Conservation (phyloP, 768 basidiomycete species). For the Lentinula sp. region DNA sequence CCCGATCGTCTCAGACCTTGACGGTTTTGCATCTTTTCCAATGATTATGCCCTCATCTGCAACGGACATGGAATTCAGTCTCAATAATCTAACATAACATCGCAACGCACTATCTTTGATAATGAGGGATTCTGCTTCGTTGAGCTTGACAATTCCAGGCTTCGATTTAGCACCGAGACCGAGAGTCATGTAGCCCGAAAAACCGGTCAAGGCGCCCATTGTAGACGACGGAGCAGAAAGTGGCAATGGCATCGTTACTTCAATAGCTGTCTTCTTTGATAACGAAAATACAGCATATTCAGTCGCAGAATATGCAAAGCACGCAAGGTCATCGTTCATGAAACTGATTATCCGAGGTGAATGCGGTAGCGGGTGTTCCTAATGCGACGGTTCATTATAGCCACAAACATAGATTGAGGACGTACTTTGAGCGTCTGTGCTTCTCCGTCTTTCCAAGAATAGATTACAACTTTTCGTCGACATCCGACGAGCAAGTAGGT, state of each 20-base stretch:
- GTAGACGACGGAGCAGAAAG: slow-evolving; percentile 37
- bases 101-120: slow-evolving; percentile 68
- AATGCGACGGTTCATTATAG: background rate
- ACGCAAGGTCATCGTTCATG: slow-evolving; percentile 50
- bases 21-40: slow-evolving; percentile 50
- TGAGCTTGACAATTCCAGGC: slow-evolving; percentile 50
- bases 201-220: slow-evolving; percentile 72
- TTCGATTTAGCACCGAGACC: slow-evolving; percentile 73
- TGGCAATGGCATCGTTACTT: slow-evolving; percentile 47
- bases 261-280: slow-evolving; percentile 47
- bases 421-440: slow-evolving; percentile 64
- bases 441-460: slow-evolving; percentile 84
- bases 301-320: slow-evolving; percentile 77
- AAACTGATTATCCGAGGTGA: slow-evolving; percentile 85
- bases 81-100: background rate
- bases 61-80: background rate
- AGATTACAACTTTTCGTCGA: slow-evolving; percentile 75
- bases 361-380: slow-evolving; percentile 85
- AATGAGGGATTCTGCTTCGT: slow-evolving; percentile 61
- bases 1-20: slow-evolving; percentile 44
- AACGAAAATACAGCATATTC: slow-evolving; percentile 74
- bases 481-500: slow-evolving; percentile 84
- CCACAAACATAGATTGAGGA: background rate
- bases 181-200: slow-evolving; percentile 83
- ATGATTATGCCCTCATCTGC: slow-evolving; percentile 68